These are phyloP conservation scores for Coniochaeta pulveracea DNA, from an alignment of 2,329 filamentous ascomycete species.

Conservation along the genomic window DNA sequence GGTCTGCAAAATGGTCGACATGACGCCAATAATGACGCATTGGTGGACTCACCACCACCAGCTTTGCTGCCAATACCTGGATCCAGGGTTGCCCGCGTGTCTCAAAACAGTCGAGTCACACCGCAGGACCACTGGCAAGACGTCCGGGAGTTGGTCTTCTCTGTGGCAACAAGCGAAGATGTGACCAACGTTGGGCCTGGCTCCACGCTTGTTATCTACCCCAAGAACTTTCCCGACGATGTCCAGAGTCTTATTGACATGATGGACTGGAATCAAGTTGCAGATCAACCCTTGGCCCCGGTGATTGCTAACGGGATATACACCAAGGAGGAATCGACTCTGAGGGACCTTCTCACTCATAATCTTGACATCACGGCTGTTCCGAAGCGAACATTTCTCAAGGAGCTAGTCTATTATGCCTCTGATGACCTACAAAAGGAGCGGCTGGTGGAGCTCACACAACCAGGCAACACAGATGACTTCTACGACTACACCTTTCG, in stretches of 20 bases:
- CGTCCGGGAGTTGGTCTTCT: slow-evolving; percentile 67
- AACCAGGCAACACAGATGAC: slow-evolving; percentile 73
- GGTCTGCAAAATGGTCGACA: slow-evolving; percentile 17
- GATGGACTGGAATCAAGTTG: slow-evolving; percentile 67
- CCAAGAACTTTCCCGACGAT: slow-evolving; percentile 76
- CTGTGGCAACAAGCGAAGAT: slow-evolving; percentile 18
- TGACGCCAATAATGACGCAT: slow-evolving; percentile 4
- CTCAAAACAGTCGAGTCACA: slow-evolving; percentile 63
- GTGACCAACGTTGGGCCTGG: slow-evolving; percentile 48
- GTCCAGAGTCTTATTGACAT: slow-evolving; percentile 67
- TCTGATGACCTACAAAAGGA: slow-evolving; percentile 63
- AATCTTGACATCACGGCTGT: slow-evolving; percentile 86
- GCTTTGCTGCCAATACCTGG: slow-evolving; percentile 44
- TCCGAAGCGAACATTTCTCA: slow-evolving; percentile 78
- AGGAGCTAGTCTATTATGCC: slow-evolving; percentile 66
- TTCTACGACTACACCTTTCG: slow-evolving; percentile 93
- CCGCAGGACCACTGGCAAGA: slow-evolving; percentile 81
- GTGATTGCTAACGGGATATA: slow-evolving; percentile 14
- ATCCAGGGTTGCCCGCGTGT: slow-evolving; percentile 45
- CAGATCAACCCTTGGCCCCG: slow-evolving; percentile 53
- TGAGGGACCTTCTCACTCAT: slow-evolving; percentile 67
- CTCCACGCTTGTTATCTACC: slow-evolving; percentile 70
- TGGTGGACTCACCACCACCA: slow-evolving; percentile 14
- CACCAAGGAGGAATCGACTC: slow-evolving; percentile 37
- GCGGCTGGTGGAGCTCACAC: slow-evolving; percentile 72